A percentile compares a stretch with the other conserved stretches of the same genome.
phyloP scores from a whole-genome alignment of 805 yeast genomes.

The Wilhelminamyces savonicus region DNA sequence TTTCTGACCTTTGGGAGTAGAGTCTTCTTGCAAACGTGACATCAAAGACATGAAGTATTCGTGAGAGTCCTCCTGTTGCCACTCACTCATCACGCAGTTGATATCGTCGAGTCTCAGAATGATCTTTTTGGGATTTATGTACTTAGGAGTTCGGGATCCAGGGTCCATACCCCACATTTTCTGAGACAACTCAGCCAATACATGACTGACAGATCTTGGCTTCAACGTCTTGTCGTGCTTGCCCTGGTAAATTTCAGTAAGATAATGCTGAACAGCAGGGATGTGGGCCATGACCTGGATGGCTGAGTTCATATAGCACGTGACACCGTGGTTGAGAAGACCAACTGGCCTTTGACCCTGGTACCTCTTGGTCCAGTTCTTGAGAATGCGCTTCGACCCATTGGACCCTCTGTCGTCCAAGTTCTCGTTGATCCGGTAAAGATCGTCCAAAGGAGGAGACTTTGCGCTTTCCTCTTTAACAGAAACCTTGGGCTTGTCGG shows the following conservation, averaged over 20 bases:
- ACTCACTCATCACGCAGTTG: conserved; percentile 92
- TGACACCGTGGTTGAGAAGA: conserved; percentile 83
- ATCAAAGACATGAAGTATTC: conserved; percentile 92
- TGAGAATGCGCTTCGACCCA: conserved; percentile 50
- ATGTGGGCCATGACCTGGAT: conserved; percentile 86
- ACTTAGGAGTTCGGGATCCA: conserved; percentile 27
- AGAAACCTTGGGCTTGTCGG: no score
- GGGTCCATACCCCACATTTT: conserved; percentile 63
- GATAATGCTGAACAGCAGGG: conserved; percentile 84
- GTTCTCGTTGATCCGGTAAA: conserved; percentile 54
- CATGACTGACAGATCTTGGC: conserved; percentile 55
- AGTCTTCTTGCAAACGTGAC: conserved; percentile 84
- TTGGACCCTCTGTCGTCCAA: conserved; percentile 60
- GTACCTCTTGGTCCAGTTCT: conserved; percentile 62
- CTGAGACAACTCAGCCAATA: conserved; percentile 60
- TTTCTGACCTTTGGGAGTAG: conserved; percentile 85
- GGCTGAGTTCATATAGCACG: conserved; percentile 95
- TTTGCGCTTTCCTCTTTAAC: no score
- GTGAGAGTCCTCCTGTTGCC: conserved; percentile 98
- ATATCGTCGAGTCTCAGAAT: conserved; percentile 71
- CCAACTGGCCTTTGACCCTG: conserved; percentile 60
- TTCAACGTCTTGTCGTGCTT: conserved; percentile 42
- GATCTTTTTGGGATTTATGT: conserved; percentile 70
- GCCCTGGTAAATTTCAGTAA: conserved; percentile 56
- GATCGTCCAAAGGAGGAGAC: conserved; percentile 13